Evolutionary conservation across 768 basidiomycete species (phyloP).

Genomic region (Coprinellus micaceus): DNA sequence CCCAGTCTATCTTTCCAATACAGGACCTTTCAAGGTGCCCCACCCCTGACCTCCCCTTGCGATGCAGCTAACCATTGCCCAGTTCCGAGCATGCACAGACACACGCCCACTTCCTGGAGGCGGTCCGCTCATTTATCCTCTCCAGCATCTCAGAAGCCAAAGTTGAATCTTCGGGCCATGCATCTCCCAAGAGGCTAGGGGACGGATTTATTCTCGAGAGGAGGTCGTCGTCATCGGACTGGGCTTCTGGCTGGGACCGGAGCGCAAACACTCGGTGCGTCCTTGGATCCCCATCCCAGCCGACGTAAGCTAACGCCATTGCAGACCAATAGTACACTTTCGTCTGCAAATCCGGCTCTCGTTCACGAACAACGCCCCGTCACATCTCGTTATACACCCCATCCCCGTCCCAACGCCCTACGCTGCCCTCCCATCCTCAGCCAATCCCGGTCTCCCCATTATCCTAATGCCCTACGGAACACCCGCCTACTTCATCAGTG

Average conservation of each 20-base stretch:
- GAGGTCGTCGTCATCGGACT: constrained; percentile 43
- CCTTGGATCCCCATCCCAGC: constrained; percentile 1
- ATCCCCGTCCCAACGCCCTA: constrained; percentile 55
- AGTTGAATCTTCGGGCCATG: constrained; percentile 25
- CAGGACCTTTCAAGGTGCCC: constrained; percentile 16
- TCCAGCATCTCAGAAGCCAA: constrained; percentile 48
- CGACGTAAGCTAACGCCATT: constrained; percentile 8
- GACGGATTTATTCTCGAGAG: constrained; percentile 62
- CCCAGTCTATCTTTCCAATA: constrained; percentile 16
- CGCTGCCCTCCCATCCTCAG: constrained; percentile 35
- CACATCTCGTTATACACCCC: constrained; percentile 63
- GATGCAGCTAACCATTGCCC: constrained; percentile 15
- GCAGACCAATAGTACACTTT: constrained; percentile 58
- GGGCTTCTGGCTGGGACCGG: constrained; percentile 65
- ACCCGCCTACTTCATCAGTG: constrained; percentile 69
- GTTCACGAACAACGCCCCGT: constrained; percentile 20
- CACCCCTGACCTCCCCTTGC: background rate
- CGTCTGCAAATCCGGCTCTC: constrained; percentile 54
- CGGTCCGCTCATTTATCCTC: constrained; percentile 52
- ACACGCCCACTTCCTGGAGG: constrained; percentile 56
- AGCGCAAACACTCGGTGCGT: constrained; percentile 44
- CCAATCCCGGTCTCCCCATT: constrained; percentile 61
- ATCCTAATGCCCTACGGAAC: constrained; percentile 65
- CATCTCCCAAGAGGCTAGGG: constrained; percentile 42
- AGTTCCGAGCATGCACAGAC: constrained; percentile 35